Evolutionary conservation across 2,329 filamentous ascomycete species (phyloP).

Genomic region (Pseudocercospora pini-densiflorae): DNA sequence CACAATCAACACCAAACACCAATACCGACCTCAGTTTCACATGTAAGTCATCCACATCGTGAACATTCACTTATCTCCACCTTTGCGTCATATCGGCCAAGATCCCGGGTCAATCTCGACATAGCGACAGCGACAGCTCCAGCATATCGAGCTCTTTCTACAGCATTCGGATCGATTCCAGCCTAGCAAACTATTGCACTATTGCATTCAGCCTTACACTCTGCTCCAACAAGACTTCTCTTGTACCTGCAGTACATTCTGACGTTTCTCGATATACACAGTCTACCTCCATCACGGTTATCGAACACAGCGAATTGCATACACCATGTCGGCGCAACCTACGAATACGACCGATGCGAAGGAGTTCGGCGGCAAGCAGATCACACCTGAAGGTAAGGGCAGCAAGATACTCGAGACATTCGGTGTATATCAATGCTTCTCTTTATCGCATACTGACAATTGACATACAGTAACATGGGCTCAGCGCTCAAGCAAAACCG

Average conservation of each 20-base stretch:
- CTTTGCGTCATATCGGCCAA: not conserved
- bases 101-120: not conserved
- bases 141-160: constrained; percentile 3
- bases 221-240: constrained; percentile 1
- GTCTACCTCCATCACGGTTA: constrained; percentile 14
- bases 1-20: not conserved
- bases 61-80: not conserved
- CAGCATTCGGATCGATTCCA: constrained; percentile 24
- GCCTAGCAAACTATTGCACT: constrained; percentile 11
- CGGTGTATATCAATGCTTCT: not conserved
- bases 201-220: not conserved
- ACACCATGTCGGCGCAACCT: constrained; percentile 37
- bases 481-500: constrained; percentile 83
- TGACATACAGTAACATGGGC: constrained; percentile 83
- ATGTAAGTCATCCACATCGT: not conserved
- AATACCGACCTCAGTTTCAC: not conserved
- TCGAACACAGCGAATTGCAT: constrained; percentile 20
- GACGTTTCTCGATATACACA: constrained; percentile 6
- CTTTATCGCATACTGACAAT: constrained; percentile 28
- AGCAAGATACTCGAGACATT: not conserved
- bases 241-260: constrained; percentile 2
- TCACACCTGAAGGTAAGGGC: constrained; percentile 43
- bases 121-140: not conserved
- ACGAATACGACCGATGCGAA: constrained; percentile 42
- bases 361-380: constrained; percentile 38